These are phyloP conservation scores for Diutina ranongensis DNA, from an alignment of 1,139 yeast genomes.

Conservation along the genomic window DNA sequence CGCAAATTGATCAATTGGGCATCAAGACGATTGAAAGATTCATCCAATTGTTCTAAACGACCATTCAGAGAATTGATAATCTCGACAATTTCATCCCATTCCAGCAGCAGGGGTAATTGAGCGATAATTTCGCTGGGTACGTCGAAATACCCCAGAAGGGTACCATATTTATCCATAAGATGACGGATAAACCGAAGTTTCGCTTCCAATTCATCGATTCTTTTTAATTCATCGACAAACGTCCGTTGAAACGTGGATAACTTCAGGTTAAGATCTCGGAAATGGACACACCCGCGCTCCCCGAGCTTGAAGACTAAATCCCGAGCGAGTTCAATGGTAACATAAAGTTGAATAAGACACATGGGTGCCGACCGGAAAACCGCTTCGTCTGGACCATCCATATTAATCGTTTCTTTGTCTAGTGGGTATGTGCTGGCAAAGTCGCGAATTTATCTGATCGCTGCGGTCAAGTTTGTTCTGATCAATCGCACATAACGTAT, in stretches of 20 bases:
- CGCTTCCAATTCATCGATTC: slow-evolving; percentile 23
- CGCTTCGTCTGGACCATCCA: slow-evolving; percentile 8
- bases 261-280: slow-evolving; percentile 75
- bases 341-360: slow-evolving; percentile 83
- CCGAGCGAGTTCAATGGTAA: slow-evolving; percentile 84
- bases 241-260: slow-evolving; percentile 80
- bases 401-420: not conserved
- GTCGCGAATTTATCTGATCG: slow-evolving; percentile 1
- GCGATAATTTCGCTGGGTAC: not conserved
- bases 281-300: slow-evolving; percentile 71
- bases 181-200: slow-evolving; percentile 13
- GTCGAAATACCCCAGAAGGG: not conserved
- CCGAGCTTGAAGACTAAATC: slow-evolving; percentile 81
- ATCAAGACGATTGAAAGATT: slow-evolving; percentile 17
- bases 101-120: not conserved
- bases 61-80: not conserved
- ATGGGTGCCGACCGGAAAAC: slow-evolving; percentile 76
- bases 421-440: slow-evolving; percentile 5
- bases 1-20: slow-evolving; percentile 16
- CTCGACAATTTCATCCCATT: not conserved
- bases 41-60: slow-evolving; percentile 18
- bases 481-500: no score
- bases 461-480: no score
- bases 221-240: slow-evolving; percentile 71
- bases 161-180: slow-evolving; percentile 2